A percentile compares a stretch with the other conserved stretches of the same genome.
Conservation (phyloP, 78 protist species). For the Dictyostelium firmibasis region DNA sequence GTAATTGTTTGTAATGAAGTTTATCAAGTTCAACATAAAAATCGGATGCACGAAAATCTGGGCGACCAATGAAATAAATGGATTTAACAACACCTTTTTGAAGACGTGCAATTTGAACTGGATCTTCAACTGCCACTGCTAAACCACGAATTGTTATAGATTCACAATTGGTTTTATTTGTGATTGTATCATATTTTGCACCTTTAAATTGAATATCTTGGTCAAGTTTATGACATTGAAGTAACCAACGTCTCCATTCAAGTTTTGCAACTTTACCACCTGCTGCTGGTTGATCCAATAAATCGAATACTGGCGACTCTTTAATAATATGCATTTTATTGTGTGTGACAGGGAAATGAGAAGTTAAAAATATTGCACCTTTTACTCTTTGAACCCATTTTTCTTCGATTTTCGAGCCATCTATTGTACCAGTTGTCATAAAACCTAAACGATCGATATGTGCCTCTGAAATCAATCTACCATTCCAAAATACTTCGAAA, state of each 20-base stretch:
- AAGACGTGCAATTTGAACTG: neutral
- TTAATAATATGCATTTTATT: conserved; percentile 79
- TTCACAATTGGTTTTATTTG: conserved; percentile 43
- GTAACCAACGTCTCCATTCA: conserved; percentile 65
- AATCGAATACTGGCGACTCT: conserved; percentile 33
- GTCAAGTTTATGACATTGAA: conserved; percentile 62
- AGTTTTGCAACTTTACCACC: neutral
- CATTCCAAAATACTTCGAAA: conserved; percentile 78
- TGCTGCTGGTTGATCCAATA: neutral
- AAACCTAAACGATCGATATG: conserved; percentile 75
- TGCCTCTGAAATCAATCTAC: conserved; percentile 70
- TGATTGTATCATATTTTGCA: neutral
- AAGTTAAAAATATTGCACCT: conserved; percentile 56
- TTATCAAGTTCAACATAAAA: neutral
- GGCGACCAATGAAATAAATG: conserved; percentile 38
- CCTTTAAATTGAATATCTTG: conserved; percentile 66
- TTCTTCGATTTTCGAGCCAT: conserved; percentile 37
- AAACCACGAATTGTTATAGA: conserved; percentile 18
- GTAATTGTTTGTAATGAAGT: conserved; percentile 26
- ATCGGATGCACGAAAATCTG: conserved; percentile 15
- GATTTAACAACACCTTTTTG: conserved; percentile 4
- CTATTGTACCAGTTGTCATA: conserved; percentile 36
- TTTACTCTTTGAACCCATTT: conserved; percentile 57
- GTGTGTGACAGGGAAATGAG: conserved; percentile 79
- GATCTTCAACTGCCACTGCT: neutral